Base-by-base conservation (phyloP, 805 yeast species). In the Metschnikowia chrysomelidarum region DNA sequence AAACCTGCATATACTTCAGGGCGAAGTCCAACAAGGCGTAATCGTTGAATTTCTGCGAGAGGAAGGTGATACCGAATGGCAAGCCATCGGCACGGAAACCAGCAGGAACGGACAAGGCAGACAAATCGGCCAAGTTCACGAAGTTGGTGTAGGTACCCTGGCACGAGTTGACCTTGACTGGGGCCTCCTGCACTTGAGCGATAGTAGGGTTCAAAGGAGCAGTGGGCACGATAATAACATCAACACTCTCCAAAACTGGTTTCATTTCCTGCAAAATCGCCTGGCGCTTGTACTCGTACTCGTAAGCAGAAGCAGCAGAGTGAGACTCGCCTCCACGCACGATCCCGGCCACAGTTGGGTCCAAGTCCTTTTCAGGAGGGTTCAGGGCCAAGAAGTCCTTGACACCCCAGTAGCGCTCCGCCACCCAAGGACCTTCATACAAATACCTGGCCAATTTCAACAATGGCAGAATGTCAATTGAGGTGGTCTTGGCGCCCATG, bases 81-180 rank as follows among this genome's bases (percentile, higher is more conserved):
- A 91, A 62, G 4, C 95, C 95, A 59, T 91, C 97, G 2, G 73
- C 50, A 37, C 72, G 60, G 74, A 87, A 91, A 2, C 95, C 96
- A 16, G 82, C 84, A 17, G 98, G 98, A 36, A 91, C 72, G 0
- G 98, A 87, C 50, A 91, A 69, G 1, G 96, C 98, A 23, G 94
- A 82, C 68, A 89, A 62, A 55, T 91, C 98, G 3, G 96, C 95
- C 57, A 91, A 73, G 59, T 93, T 91, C 51, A 87, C 96, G 59
- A 93, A 93, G 64, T 91, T 91, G 19, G 98, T 91, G 82, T 95
- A 91, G n/a, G 96, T 88, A 20, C 98, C 98, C 66, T 93, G 98
- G 54, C 72, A 71, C 5, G 97, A 86, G 69, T 91, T 91, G 51
- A 88, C 77, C 29, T 69, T 59, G 19, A 93, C 69, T 4, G 98